Evolutionary conservation across 129 eudicot species (phyloP).

Genomic region (Silybum marianum): DNA sequence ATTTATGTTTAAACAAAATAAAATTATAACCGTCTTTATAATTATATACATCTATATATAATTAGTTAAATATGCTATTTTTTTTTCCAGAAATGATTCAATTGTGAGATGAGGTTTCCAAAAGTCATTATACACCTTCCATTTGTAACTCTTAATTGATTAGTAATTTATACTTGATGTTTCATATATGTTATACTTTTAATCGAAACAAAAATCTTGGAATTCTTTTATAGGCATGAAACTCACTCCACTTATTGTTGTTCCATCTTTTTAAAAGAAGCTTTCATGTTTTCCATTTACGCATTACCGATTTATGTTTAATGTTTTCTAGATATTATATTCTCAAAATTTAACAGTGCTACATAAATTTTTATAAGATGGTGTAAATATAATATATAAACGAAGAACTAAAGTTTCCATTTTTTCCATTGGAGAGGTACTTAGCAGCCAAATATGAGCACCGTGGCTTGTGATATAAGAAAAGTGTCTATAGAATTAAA

Average conservation of each 20-base stretch:
- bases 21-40: too few species aligned
- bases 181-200: neutral
- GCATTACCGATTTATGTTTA: neutral
- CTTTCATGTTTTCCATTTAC: neutral
- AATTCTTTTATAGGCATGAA: neutral
- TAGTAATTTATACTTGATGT: neutral
- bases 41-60: too few species aligned
- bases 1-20: too few species aligned
- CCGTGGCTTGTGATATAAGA: neutral
- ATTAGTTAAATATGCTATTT: too few species aligned
- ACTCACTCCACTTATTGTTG: neutral
- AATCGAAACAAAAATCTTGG: neutral
- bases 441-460: slow-evolving; percentile 1
- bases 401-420: neutral
- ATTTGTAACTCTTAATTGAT: neutral
- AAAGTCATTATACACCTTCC: neutral
- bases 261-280: neutral
- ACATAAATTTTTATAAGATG: neutral
- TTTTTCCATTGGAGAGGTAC: neutral
- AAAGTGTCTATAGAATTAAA: neutral
- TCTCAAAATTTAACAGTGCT: neutral
- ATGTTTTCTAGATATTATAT: too few species aligned
- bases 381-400: neutral
- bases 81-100: neutral
- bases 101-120: neutral